Percentiles rank a stretch among this genome's conserved stretches.
These are phyloP conservation scores for Globisporangium splendens DNA, from an alignment of 352 stramenopile genomes.

Conservation along the genomic window DNA sequence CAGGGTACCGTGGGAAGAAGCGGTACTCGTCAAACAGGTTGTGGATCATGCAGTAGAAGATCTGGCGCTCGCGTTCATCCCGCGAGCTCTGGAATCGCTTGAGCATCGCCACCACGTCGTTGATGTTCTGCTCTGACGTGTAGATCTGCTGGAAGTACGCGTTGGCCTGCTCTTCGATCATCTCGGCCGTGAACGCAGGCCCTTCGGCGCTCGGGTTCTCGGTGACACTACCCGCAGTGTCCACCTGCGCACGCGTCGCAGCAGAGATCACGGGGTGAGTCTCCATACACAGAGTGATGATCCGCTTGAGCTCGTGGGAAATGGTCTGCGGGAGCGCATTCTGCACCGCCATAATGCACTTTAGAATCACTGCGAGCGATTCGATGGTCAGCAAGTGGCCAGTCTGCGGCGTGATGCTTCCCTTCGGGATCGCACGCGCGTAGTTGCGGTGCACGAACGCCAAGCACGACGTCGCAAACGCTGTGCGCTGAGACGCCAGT, in stretches of 20 bases:
- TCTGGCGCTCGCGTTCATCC: slow-evolving; percentile 96
- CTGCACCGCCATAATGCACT: slow-evolving; percentile 79
- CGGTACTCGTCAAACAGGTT: slow-evolving; percentile 99
- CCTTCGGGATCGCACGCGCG: slow-evolving; percentile 75
- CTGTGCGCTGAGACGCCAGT: slow-evolving; percentile 68
- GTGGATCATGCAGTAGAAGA: slow-evolving; percentile 99
- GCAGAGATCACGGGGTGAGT: slow-evolving; percentile 76
- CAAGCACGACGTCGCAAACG: slow-evolving; percentile 81
- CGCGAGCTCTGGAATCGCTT: slow-evolving; percentile 97
- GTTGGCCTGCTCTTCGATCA: slow-evolving; percentile 98
- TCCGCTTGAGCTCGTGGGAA: slow-evolving; percentile 74
- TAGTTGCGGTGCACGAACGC: slow-evolving; percentile 87
- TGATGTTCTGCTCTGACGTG: slow-evolving; percentile 97
- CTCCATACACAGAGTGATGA: slow-evolving; percentile 82
- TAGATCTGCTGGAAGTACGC: slow-evolving; percentile 99
- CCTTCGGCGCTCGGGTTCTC: slow-evolving; percentile 14
- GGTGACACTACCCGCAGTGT: slow-evolving; percentile 16
- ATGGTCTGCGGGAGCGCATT: slow-evolving; percentile 63
- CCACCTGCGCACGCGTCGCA: slow-evolving; percentile 45
- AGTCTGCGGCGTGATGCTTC: slow-evolving; percentile 73
- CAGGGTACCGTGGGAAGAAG: slow-evolving; percentile 98
- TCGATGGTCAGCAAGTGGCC: slow-evolving; percentile 82
- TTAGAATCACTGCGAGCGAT: slow-evolving; percentile 79
- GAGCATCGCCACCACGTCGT: slow-evolving; percentile 97
- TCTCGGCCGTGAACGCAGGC: slow-evolving; percentile 83